Evolutionary conservation across 2,329 filamentous ascomycete species (phyloP), one percentile per base, ranked within the genome.

Genomic region (Paraconiothyrium sp.): DNA sequence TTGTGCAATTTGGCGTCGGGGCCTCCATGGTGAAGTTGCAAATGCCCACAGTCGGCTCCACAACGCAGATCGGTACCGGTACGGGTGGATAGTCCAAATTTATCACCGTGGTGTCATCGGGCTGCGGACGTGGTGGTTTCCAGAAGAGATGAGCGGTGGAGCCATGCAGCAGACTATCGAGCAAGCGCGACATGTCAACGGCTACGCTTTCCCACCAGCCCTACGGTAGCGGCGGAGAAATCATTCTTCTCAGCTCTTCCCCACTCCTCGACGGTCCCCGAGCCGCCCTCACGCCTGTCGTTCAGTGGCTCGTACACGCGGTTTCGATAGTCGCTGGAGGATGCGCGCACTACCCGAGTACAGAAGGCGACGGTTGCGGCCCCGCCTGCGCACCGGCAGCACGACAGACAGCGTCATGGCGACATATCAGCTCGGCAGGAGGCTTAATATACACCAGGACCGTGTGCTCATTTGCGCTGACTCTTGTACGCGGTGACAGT

Each of bases 381-480:
- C 16, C 46, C 46, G 13, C 14, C 27, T 48, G 46, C 46, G 22
- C 46, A 16, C 2, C 24, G 30, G 46, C 24, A 46, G 43, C 43
- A 24, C 43, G 24, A 32, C 24, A 4, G 24, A 22, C 41, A 16
- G 46, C 46, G 24, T 48, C 46, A 48, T 32, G 43, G 20, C 20
- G 4, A 9, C 20, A 46, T 24, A 24, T 46, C 43, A 32, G 46
- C 9, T 24, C 46, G 46, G 46, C 46, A 30, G 46, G 46, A 32
- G 20, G 2, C 46, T n/a, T 48, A 48, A 32, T 30, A 48, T 48
- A 48, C 24, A 48, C 11, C 24, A 32, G 46, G 46, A 48, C 46
- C 46, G 46, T 20, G 46, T 30, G 11, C 30, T 48, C 46, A 48
- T 48, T 48, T 48, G 46, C 24, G 46, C 24, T 48, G 46, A 48